These are phyloP conservation scores for Talaromyces sp. DNA, from an alignment of 2,329 filamentous ascomycete species.

Conservation along the genomic window DNA sequence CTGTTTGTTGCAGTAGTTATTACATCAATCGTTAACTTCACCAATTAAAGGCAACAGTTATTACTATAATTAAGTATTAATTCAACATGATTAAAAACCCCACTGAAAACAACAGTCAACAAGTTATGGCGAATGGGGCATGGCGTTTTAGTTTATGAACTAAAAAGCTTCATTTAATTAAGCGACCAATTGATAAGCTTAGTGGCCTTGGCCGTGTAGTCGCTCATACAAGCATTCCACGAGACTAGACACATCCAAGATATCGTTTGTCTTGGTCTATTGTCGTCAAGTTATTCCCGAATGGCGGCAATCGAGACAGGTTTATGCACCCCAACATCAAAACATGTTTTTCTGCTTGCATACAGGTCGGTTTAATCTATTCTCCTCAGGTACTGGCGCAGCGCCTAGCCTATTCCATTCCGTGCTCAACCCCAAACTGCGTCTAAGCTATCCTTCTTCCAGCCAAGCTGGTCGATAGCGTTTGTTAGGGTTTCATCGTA, in stretches of 20 bases:
- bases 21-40: background rate
- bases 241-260: background rate
- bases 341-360: background rate
- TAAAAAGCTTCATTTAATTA: slow-evolving; percentile 8
- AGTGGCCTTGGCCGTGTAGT: background rate
- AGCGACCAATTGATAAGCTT: background rate
- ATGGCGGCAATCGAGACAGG: background rate
- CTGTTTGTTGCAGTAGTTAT: background rate
- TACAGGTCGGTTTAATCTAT: background rate
- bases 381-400: background rate
- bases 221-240: background rate
- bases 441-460: background rate
- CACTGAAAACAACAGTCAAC: background rate
- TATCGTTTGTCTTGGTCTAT: background rate
- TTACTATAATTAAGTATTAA: no score
- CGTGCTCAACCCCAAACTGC: background rate
- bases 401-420: background rate
- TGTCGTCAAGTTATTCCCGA: background rate
- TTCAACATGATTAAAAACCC: no score
- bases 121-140: background rate
- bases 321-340: background rate
- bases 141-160: background rate
- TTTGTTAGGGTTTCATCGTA: slow-evolving; percentile 2
- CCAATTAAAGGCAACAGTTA: background rate
- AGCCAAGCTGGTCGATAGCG: background rate